A percentile compares a stretch with the other conserved stretches of the same genome.
Conservation (phyloP, 2,329 filamentous ascomycete genomes). For the Dothistroma pini region DNA sequence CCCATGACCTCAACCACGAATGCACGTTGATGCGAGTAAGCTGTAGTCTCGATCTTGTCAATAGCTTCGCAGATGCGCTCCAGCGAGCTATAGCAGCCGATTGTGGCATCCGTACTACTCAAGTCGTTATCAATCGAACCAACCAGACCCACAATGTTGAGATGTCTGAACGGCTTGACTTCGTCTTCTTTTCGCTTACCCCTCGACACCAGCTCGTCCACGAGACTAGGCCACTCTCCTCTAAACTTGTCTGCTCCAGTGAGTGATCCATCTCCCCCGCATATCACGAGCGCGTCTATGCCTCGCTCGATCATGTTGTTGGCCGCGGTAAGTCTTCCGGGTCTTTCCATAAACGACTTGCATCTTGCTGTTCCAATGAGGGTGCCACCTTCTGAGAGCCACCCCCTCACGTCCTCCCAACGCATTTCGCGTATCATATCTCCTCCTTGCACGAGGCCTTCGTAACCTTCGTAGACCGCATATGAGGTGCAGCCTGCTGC, state of each 20-base stretch:
- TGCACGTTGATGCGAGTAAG: constrained; percentile 87
- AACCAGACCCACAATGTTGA: constrained; percentile 95
- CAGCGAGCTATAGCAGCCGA: constrained; percentile 92
- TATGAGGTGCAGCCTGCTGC: constrained; percentile 58
- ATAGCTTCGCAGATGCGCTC: constrained; percentile 92
- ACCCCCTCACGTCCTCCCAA: constrained; percentile 94
- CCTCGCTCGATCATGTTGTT: constrained; percentile 92
- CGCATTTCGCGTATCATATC: constrained; percentile 81
- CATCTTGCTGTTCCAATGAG: constrained; percentile 93
- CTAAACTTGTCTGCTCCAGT: constrained; percentile 95
- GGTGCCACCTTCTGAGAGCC: constrained; percentile 88
- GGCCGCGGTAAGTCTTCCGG: constrained; percentile 77
- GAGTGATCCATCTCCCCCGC: constrained; percentile 92
- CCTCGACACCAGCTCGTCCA: constrained; percentile 76
- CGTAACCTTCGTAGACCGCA: constrained; percentile 81
- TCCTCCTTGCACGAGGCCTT: constrained; percentile 86
- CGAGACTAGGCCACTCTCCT: constrained; percentile 81
- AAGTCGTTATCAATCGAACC: constrained; percentile 99
- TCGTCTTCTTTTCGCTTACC: constrained; percentile 69
- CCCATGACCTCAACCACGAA: constrained; percentile 99
- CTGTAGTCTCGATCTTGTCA: constrained; percentile 94
- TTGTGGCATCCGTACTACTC: constrained; percentile 93
- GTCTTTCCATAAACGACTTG: constrained; percentile 84
- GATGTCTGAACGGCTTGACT: constrained; percentile 70
- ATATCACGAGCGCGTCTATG: constrained; percentile 94